These are phyloP conservation scores for Apiotrichum porosum DNA, from an alignment of 1,284 basidiomycete species.

Conservation along the genomic window DNA sequence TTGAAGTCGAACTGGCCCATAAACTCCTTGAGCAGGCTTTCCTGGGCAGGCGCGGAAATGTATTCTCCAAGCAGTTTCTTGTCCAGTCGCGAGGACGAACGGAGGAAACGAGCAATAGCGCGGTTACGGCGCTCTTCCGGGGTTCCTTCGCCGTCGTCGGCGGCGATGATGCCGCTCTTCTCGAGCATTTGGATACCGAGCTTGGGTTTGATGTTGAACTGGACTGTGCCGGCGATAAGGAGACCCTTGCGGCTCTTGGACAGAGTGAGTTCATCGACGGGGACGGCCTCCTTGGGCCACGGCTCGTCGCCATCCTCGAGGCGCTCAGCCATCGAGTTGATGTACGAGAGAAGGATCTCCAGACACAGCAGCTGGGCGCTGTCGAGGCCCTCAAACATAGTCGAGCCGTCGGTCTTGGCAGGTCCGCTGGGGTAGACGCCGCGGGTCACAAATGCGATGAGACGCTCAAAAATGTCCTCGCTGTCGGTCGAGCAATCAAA, in stretches of 20 bases:
- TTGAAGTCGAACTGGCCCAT: constrained; percentile 86
- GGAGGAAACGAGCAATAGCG: constrained; percentile 70
- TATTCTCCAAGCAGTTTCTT: constrained; percentile 94
- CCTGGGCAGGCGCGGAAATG: constrained; percentile 81
- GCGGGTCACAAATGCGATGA: constrained; percentile 87
- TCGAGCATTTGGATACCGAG: constrained; percentile 83
- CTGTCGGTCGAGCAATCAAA: constrained; percentile 97
- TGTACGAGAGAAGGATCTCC: constrained; percentile 79
- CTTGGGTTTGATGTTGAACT: constrained; percentile 96
- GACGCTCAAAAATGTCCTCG: constrained; percentile 88
- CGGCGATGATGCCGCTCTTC: constrained; percentile 71
- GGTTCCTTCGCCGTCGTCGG: constrained; percentile 31
- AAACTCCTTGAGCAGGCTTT: constrained; percentile 80
- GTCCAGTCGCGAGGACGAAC: constrained; percentile 78
- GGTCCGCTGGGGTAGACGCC: constrained; percentile 64
- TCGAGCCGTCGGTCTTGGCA: constrained; percentile 34
- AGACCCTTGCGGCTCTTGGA: constrained; percentile 82
- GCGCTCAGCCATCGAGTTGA: constrained; percentile 82
- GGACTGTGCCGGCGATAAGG: constrained; percentile 74
- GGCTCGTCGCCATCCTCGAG: constrained; percentile 61
- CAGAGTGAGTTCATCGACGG: constrained; percentile 59
- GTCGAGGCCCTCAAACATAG: constrained; percentile 58
- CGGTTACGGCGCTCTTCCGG: constrained; percentile 41
- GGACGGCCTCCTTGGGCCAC: constrained; percentile 59
- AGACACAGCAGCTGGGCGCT: constrained; percentile 81